phyloP scores from a whole-genome alignment of 1,284 basidiomycete species.

The Veloporphyrellus conicus region DNA sequence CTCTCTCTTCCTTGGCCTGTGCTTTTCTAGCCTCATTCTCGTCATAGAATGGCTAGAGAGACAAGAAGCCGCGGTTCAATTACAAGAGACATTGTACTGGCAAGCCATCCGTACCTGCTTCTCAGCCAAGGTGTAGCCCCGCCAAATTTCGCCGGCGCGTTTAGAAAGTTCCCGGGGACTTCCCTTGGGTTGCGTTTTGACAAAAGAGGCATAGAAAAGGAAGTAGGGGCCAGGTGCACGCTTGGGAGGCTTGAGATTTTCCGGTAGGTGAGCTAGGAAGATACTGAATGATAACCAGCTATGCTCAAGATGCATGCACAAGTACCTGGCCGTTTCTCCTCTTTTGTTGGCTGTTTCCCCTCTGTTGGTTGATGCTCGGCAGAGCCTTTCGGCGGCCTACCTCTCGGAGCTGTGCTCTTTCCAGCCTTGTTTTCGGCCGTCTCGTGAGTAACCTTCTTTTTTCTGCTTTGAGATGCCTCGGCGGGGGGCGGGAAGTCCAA shows the following conservation, averaged over 20 bases:
- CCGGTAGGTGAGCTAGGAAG: constrained; percentile 15
- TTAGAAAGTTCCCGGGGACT: constrained; percentile 11
- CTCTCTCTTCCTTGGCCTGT: constrained; percentile 16
- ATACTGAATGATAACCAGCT: not conserved
- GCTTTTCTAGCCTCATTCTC: constrained; percentile 20
- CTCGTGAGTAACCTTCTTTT: constrained; percentile 3
- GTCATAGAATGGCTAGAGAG: constrained; percentile 26
- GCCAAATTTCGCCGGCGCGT: constrained; percentile 24
- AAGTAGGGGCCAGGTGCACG: constrained; percentile 22
- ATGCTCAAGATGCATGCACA: not conserved
- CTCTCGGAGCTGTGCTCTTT: not conserved
- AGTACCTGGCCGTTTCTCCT: constrained; percentile 11
- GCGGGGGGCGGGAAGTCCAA: constrained; percentile 7
- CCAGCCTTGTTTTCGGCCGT: not conserved
- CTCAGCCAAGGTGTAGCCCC: constrained; percentile 22
- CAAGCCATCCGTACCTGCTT: constrained; percentile 22
- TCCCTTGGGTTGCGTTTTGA: constrained; percentile 7
- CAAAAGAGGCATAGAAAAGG: constrained; percentile 22
- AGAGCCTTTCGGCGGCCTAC: constrained; percentile 12
- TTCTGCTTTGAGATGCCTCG: not conserved
- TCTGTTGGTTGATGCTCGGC: not conserved
- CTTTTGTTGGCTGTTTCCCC: not conserved
- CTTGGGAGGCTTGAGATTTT: constrained; percentile 26
- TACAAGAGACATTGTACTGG: not conserved
- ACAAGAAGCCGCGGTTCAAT: not conserved